phyloP scores from a whole-genome alignment of 768 basidiomycete genomes.

The Lentinula raphanica region DNA sequence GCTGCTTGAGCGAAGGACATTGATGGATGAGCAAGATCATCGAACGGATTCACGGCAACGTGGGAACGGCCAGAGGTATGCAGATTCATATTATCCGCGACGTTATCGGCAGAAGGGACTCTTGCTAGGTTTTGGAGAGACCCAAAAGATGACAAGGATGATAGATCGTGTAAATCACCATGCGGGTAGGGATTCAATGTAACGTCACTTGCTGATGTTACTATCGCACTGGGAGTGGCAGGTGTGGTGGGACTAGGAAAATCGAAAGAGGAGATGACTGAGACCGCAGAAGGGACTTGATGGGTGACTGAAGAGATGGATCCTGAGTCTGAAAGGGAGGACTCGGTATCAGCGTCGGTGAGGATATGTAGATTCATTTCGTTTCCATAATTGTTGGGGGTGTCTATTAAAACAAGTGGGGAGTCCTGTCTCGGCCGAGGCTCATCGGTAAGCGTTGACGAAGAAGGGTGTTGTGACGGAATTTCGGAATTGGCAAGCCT shows the following conservation, averaged over 20 bases:
- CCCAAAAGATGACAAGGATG: background rate
- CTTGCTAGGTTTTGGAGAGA: background rate
- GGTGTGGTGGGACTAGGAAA: background rate
- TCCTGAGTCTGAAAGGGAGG: background rate
- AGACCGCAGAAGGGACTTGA: background rate
- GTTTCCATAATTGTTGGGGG: background rate
- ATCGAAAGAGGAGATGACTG: background rate
- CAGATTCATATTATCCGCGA: background rate
- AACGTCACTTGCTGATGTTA: too few relatives aligned
- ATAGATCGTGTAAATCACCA: background rate
- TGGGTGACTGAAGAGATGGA: background rate
- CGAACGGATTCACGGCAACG: background rate
- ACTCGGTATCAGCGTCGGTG: background rate
- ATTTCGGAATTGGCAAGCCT: background rate
- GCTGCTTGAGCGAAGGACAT: background rate
- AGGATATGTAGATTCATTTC: constrained; percentile 1
- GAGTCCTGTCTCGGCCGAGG: background rate
- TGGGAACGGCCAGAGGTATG: background rate
- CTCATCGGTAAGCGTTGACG: background rate
- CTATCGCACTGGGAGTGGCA: background rate
- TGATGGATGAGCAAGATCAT: background rate
- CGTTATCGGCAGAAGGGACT: background rate
- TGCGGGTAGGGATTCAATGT: background rate
- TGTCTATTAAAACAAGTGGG: background rate
- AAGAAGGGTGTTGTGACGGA: background rate